These are phyloP conservation scores for Pseudocercospora ulei DNA, from an alignment of 2,329 filamentous ascomycete species.

Conservation along the genomic window DNA sequence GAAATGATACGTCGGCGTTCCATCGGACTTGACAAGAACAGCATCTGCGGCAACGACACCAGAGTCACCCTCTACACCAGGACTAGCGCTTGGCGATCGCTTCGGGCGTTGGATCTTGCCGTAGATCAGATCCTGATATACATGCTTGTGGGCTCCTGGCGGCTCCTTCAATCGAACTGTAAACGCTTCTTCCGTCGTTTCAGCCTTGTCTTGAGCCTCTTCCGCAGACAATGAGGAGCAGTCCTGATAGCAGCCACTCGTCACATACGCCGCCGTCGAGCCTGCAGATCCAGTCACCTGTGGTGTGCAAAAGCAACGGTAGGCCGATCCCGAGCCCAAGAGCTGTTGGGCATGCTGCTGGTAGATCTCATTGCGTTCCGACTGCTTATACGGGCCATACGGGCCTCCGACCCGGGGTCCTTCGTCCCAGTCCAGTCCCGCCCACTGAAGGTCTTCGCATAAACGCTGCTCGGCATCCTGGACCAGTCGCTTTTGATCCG, in stretches of 20 bases:
- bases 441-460: conserved; percentile 75
- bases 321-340: conserved; percentile 62
- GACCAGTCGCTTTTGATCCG: conserved; percentile 79
- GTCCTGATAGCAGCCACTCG: conserved; percentile 57
- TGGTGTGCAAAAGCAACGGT: conserved; percentile 81
- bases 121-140: conserved; percentile 70
- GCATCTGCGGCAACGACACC: conserved; percentile 61
- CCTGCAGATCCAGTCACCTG: conserved; percentile 33
- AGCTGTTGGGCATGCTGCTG: conserved; percentile 59
- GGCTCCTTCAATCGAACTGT: conserved; percentile 66
- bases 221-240: conserved; percentile 58
- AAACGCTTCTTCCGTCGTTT: conserved; percentile 1
- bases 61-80: conserved; percentile 30
- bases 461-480: conserved; percentile 67
- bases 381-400: conserved; percentile 82
- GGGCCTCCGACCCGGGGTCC: conserved; percentile 73
- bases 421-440: conserved; percentile 87
- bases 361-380: conserved; percentile 67
- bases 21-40: conserved; percentile 82
- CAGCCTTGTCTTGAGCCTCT: conserved; percentile 50
- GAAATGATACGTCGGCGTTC: conserved; percentile 89
- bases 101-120: conserved; percentile 48
- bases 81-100: conserved; percentile 24
- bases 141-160: conserved; percentile 47
- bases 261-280: conserved; percentile 54